Percentiles rank a stretch among this genome's conserved stretches.
phyloP scores from a whole-genome alignment of 176 grass and related monocot genomes.

The Carex myosuroides region DNA sequence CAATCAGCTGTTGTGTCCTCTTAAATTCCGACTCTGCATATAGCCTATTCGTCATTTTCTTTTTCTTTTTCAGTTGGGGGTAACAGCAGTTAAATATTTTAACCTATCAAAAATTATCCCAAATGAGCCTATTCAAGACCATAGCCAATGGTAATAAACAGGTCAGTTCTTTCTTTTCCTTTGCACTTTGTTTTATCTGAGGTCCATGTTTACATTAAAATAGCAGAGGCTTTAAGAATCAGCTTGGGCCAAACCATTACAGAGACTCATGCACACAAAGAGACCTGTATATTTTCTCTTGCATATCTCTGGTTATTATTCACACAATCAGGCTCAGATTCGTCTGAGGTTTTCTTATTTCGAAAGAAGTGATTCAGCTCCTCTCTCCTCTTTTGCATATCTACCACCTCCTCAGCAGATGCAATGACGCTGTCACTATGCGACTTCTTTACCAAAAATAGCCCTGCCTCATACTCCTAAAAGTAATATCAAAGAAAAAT shows the following conservation, averaged over 20 bases:
- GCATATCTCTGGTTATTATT: conserved; percentile 58
- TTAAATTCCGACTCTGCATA: background rate
- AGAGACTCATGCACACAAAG: background rate
- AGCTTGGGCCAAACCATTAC: conserved; percentile 3
- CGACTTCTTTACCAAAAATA: conserved; percentile 84
- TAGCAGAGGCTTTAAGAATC: background rate
- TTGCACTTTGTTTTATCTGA: background rate
- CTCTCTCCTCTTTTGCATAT: conserved; percentile 64
- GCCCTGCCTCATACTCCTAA: conserved; percentile 68
- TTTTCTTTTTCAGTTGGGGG: background rate
- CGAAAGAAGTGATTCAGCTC: conserved; percentile 90
- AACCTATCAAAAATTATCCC: background rate
- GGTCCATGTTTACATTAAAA: background rate
- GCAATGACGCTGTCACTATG: conserved; percentile 64
- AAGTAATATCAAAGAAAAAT: conserved; percentile 30
- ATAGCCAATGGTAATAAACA: background rate
- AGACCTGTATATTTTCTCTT: conserved; percentile 77
- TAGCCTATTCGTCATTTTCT: background rate
- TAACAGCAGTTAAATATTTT: background rate
- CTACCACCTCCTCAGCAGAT: conserved; percentile 64
- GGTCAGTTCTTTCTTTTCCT: background rate
- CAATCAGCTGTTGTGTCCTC: background rate
- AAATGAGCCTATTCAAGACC: background rate
- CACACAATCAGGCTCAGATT: conserved; percentile 30
- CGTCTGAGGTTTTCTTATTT: conserved; percentile 43